Base-by-base conservation (phyloP, 176 grass and related monocot species). In the Saccharum officinarum region DNA sequence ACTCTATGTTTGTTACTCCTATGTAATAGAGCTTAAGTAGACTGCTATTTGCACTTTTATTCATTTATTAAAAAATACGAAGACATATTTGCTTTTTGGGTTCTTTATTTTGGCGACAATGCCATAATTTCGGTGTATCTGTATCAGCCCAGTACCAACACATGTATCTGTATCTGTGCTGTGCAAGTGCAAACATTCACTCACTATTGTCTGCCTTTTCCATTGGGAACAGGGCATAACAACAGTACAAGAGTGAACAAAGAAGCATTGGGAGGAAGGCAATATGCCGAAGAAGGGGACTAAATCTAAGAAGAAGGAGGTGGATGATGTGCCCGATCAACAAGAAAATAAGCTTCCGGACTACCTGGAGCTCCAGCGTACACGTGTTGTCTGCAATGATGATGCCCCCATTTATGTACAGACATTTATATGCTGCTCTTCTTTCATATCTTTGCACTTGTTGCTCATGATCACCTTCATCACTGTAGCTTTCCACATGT, bases 321-420 rank as follows among this genome's bases (percentile, higher is more conserved):
- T 86, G 67, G 69, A 82, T 13, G 76, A 92, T 63, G 90, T 87
- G 20, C 82, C 86, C 31, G 52, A 65, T 59, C 81, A 87, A 45
- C 55, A 40, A 45, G 65, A 63, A 40, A 78, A 83, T 7, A 87
- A 92, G 80, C 92, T 97, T 54, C 90, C 92, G 5, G 90, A 92
- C 25, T 54, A 97, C 88, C 87, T 98, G 37, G 84, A 95, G 73
- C 52, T 93, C 59, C 92, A 93, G 82, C 92, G 91, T 23, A 92
- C 95, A 1, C 93, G 87, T 23, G 95, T 90, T 26, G n/a, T 89
- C 16, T 98, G 95, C 91, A 98, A 87, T 12, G 62, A 72, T 7
- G 91, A 93, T 83, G 95, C 92, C 10, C 92, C 95, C 10, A 87
- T 80, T 68, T 68, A 95, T 88, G 92, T 98, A 93, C 79, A 3